phyloP scores from a whole-genome alignment of 257 asterid species.

The Solanum okadae region DNA sequence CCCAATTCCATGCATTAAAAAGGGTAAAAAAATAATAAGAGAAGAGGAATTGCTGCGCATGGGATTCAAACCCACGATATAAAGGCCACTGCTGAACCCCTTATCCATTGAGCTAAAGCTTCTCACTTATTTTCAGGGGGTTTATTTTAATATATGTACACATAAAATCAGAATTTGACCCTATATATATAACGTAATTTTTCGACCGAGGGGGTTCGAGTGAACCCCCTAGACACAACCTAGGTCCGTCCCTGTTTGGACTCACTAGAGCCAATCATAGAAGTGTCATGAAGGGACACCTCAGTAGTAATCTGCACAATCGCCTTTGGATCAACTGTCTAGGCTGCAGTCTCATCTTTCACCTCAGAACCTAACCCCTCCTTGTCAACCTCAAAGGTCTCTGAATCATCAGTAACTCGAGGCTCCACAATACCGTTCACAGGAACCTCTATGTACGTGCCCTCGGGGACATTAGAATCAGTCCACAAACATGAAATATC shows the following conservation, averaged over 20 bases:
- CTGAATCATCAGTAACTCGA: not conserved
- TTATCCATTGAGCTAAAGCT: no score
- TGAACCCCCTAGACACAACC: no score
- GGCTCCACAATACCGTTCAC: not conserved
- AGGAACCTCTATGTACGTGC: not conserved
- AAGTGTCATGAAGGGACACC: not conserved
- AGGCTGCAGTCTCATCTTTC: no score
- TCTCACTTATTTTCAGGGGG: no score
- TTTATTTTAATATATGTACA: no score
- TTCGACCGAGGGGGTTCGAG: no score
- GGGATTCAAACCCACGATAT: no score
- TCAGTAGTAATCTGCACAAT: not conserved
- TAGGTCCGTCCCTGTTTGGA: not conserved
- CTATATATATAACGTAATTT: no score
- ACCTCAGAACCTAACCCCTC: rapidly evolving
- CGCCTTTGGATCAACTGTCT: not conserved
- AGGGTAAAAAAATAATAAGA: no score
- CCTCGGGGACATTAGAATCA: not conserved
- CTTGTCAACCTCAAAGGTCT: not conserved
- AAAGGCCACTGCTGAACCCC: no score
- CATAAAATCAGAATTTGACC: no score
- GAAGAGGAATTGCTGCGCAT: no score
- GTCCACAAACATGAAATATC: not conserved
- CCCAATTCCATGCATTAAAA: not conserved
- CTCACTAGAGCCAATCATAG: not conserved